phyloP scores from a whole-genome alignment of 495 filamentous ascomycete species.

The Podospora pseudoanserina region DNA sequence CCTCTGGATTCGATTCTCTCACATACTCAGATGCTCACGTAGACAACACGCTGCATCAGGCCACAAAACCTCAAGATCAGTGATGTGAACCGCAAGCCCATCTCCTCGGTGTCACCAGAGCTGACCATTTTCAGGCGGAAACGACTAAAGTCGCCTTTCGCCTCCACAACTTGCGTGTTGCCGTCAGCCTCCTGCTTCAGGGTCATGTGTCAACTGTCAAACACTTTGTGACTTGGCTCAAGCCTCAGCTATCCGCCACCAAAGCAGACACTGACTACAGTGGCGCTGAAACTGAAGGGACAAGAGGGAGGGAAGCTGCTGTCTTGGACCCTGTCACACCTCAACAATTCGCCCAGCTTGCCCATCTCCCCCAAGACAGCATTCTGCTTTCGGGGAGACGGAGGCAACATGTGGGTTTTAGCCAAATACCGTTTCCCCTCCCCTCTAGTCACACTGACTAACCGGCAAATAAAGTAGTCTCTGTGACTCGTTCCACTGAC shows the following conservation, averaged over 20 bases:
- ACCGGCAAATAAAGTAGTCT: not conserved
- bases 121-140: not conserved
- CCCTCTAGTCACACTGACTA: not conserved
- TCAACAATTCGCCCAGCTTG: not conserved
- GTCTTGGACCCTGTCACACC: not conserved
- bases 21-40: not conserved
- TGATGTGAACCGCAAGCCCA: no score
- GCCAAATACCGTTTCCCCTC: not conserved
- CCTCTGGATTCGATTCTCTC: not conserved
- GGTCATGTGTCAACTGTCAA: not conserved
- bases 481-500: not conserved
- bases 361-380: no score
- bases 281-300: not conserved
- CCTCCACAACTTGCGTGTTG: not conserved
- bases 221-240: not conserved
- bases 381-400: not conserved
- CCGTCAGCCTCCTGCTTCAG: no score
- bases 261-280: not conserved
- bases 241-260: not conserved
- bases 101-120: not conserved
- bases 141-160: not conserved
- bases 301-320: not conserved
- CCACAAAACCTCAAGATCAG: not conserved
- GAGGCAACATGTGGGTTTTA: not conserved
- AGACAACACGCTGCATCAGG: not conserved